Evolutionary conservation across 371 early-diverging fungal genomes (phyloP), one percentile per base, ranked within the genome.

Genomic region (Gilbertella persicaria): DNA sequence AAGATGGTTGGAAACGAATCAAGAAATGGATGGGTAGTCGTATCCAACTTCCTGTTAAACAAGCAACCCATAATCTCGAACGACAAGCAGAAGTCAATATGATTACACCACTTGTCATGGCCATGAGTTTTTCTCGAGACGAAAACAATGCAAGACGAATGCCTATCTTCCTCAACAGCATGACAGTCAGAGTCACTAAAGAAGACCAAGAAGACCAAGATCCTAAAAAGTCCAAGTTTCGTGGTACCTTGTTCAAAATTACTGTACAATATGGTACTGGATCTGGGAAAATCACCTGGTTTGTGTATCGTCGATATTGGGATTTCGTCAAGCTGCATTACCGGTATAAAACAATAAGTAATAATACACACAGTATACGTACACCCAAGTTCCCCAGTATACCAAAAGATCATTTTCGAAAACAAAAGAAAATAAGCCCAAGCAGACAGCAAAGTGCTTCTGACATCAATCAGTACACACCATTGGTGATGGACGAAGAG

Each of bases 321-420:
- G 86, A 86, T 48, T 83, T 86, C 57, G 49, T 82, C 25, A 61
- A 71, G 17, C 59, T 86, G 30, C 86, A 86, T 66, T 80, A 53
- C 24, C 69, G 56, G 24, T 86, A 67, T 53, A 53, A 48, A 30
- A 50, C 35, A 8, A 42, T 19, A 17, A 67, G 47, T 43, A 66
- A 46, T 50, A 66, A 42, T 44, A 25, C 24, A 19, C 38, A 69
- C 55, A 66, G 62, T 64, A 58, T 60, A 54, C 46, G 64, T 40
- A 53, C 83, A 20, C 86, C 86, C 13, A 50, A 64, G 3, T 80
- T 85, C 33, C 86, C 86, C 14, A 53, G 47, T 41, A 29, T 57
- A 19, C 65, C 65, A 21, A 45, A 36, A 16, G 49, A 50, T 24
- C 53, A 53, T 33, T 50, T 63, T 21, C 46, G 45, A 16, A 41